A percentile compares a stretch with the other conserved stretches of the same genome.
These are phyloP conservation scores for Clonostachys rosea DNA, from an alignment of 2,329 filamentous ascomycete species.

Conservation along the genomic window DNA sequence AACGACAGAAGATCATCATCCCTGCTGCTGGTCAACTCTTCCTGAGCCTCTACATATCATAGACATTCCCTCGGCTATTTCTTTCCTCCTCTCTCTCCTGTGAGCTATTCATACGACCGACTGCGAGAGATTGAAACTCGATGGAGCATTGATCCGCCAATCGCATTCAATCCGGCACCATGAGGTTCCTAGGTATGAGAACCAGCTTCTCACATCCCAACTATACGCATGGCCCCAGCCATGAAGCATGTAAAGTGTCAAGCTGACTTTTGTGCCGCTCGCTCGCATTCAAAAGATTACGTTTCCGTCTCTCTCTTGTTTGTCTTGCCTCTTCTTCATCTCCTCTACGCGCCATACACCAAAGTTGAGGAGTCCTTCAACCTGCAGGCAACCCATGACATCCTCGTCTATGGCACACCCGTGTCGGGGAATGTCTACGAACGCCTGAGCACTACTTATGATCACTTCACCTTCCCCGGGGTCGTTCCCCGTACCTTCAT, in stretches of 20 bases:
- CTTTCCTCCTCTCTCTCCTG: not conserved
- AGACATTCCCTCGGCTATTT: not conserved
- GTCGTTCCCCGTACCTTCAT: slow-evolving; percentile 89
- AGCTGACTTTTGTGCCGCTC: not conserved
- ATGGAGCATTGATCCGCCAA: too few relatives aligned
- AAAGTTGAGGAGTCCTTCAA: slow-evolving; percentile 99
- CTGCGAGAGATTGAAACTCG: too few relatives aligned
- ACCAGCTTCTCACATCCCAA: too few relatives aligned
- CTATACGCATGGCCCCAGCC: too few relatives aligned
- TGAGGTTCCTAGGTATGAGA: slow-evolving; percentile 12
- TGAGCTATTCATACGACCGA: not conserved
- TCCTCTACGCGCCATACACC: slow-evolving; percentile 76
- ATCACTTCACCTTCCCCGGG: slow-evolving; percentile 87
- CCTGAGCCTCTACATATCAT: too few relatives aligned
- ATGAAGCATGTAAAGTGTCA: too few relatives aligned
- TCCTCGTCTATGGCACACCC: slow-evolving; percentile 76
- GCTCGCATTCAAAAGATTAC: slow-evolving; percentile 9
- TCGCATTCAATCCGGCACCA: slow-evolving; percentile 3
- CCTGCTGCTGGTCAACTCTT: too few relatives aligned
- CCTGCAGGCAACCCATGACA: slow-evolving; percentile 88
- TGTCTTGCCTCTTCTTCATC: slow-evolving; percentile 63
- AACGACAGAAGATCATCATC: too few relatives aligned
- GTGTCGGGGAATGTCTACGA: slow-evolving; percentile 32
- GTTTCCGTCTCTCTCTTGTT: slow-evolving; percentile 25
- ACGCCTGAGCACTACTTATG: slow-evolving; percentile 63